phyloP scores from a whole-genome alignment of 208 protist species.

The Acanthamoeba quina region DNA sequence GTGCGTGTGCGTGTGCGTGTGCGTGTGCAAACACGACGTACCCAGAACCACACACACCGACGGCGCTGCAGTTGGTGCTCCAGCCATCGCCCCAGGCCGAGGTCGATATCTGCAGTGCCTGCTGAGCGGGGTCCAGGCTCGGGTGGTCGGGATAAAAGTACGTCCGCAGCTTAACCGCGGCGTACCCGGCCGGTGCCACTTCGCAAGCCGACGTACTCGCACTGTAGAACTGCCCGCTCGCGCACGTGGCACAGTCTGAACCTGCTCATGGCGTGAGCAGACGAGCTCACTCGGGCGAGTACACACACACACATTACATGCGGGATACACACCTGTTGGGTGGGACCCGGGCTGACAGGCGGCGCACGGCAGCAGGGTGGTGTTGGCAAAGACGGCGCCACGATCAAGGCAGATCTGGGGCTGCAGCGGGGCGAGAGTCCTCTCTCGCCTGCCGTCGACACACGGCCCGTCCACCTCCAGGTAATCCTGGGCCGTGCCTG shows the following conservation, averaged over 20 bases:
- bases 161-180: conserved; percentile 26
- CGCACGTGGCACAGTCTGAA: not conserved
- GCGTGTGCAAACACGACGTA: not conserved
- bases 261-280: not conserved
- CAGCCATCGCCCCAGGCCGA: not conserved
- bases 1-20: not conserved
- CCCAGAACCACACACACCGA: not conserved
- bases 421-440: not conserved
- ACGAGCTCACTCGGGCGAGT: not conserved
- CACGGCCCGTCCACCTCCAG: not conserved
- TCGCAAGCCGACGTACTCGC: not conserved
- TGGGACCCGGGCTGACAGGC: not conserved
- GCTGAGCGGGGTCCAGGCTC: not conserved
- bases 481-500: conserved; percentile 1
- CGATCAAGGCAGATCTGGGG: conserved; percentile 31
- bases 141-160: conserved; percentile 57
- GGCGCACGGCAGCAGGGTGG: not conserved
- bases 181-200: conserved; percentile 4
- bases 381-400: not conserved
- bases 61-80: conserved; percentile 27
- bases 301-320: not conserved
- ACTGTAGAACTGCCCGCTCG: conserved; percentile 29
- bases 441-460: not conserved
- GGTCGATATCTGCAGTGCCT: not conserved
- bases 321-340: not conserved